phyloP scores from a whole-genome alignment of 495 filamentous ascomycete species.

The Trichoderma gamsii region DNA sequence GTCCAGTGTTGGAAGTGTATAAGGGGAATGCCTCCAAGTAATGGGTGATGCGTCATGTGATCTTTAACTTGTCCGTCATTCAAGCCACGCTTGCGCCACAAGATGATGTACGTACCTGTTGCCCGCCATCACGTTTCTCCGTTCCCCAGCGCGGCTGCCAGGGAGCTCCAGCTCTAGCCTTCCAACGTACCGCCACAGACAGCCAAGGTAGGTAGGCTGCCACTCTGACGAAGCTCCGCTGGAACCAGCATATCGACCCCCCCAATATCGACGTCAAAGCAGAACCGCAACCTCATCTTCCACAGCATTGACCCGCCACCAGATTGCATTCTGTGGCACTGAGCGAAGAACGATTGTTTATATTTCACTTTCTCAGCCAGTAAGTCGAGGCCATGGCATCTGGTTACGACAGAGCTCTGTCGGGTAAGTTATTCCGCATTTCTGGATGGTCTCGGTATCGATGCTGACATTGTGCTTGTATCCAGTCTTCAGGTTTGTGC shows the following conservation, averaged over 20 bases:
- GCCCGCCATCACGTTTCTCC: conserved; percentile 14
- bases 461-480: conserved; percentile 33
- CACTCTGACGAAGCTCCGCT: conserved; percentile 16
- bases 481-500: conserved; percentile 62
- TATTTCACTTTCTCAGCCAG: neutral
- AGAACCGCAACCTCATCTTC: conserved; percentile 8
- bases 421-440: conserved; percentile 55
- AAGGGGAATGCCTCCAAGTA: neutral
- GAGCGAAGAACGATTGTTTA: neutral
- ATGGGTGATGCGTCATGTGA: neutral
- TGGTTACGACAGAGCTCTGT: conserved; percentile 91
- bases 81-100: too few species aligned
- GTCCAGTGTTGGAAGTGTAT: neutral
- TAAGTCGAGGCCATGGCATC: conserved; percentile 57
- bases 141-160: conserved; percentile 13
- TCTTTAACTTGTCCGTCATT: too few species aligned
- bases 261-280: conserved; percentile 1
- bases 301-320: neutral
- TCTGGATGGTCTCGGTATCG: conserved; percentile 14
- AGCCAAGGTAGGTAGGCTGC: conserved; percentile 4
- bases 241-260: conserved; percentile 5
- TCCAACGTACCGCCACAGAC: conserved; percentile 1
- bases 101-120: neutral
- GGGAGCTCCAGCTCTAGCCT: conserved; percentile 13
- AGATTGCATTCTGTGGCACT: neutral